Conservation (phyloP, 768 basidiomycete species). For the Cystobasidium ongulense region DNA sequence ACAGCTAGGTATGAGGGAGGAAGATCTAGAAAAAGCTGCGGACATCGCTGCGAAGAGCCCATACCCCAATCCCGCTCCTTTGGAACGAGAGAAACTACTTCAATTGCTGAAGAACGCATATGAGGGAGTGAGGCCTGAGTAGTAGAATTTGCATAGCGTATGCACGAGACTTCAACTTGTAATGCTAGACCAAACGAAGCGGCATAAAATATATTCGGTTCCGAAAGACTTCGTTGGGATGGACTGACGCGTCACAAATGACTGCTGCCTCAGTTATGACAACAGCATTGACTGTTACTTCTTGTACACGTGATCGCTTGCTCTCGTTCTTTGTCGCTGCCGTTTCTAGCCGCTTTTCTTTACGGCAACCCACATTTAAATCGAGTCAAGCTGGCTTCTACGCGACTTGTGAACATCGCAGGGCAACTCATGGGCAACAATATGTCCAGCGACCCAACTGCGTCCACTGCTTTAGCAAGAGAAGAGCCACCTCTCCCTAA, state of each 20-base stretch:
- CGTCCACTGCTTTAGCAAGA: not conserved
- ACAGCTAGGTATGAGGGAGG: slow-evolving; percentile 49
- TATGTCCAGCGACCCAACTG: not conserved
- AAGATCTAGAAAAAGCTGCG: slow-evolving; percentile 47
- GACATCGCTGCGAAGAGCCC: slow-evolving; percentile 47
- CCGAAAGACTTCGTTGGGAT: too few species aligned
- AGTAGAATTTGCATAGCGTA: not conserved
- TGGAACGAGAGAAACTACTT: slow-evolving; percentile 46
- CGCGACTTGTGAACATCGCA: not conserved
- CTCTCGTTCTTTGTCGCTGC: not conserved
- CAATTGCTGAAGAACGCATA: slow-evolving; percentile 28
- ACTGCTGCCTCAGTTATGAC: not conserved
- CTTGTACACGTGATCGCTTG: not conserved
- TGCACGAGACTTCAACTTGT: not conserved
- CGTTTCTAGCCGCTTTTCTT: not conserved
- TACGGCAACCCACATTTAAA: not conserved
- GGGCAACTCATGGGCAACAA: slow-evolving; percentile 13
- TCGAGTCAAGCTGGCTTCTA: not conserved
- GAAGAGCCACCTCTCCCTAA: slow-evolving; percentile 12
- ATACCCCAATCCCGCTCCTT: slow-evolving; percentile 48
- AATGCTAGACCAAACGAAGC: not conserved
- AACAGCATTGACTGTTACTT: too few species aligned
- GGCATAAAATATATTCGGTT: not conserved
- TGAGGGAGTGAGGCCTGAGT: slow-evolving; percentile 4
- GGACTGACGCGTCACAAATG: too few species aligned